Evolutionary conservation across 495 filamentous ascomycete genomes (phyloP).

Genomic region (Penicillium lividum): DNA sequence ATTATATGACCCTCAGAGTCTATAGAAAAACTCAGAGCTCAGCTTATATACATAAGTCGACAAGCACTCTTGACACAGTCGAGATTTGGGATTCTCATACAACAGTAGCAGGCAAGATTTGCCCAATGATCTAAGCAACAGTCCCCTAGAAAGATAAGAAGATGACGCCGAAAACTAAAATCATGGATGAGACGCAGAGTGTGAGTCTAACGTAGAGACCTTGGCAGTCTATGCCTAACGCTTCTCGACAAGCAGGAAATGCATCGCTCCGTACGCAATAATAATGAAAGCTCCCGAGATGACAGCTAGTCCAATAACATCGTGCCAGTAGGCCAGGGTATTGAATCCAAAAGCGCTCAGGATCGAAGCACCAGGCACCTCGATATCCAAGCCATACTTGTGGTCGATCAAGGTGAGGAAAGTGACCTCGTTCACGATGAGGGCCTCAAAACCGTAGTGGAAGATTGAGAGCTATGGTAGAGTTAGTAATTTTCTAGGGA

Average conservation of each 20-base stretch:
- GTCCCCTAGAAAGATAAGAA: not conserved
- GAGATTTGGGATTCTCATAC: not conserved
- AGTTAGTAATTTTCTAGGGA: slow-evolving; percentile 1
- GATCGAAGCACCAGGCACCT: slow-evolving; percentile 92
- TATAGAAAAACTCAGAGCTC: slow-evolving; percentile 1
- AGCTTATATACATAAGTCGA: slow-evolving; percentile 21
- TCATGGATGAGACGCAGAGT: not conserved
- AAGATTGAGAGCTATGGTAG: slow-evolving; percentile 81
- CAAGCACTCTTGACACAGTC: not conserved
- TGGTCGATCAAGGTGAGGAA: slow-evolving; percentile 86
- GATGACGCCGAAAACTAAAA: slow-evolving; percentile 4
- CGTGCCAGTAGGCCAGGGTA: slow-evolving; percentile 77
- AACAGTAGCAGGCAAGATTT: not conserved
- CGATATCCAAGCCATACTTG: slow-evolving; percentile 93
- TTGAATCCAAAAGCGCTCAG: slow-evolving; percentile 92
- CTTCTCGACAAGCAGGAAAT: slow-evolving; percentile 89
- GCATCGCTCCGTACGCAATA: slow-evolving; percentile 90
- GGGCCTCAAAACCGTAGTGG: slow-evolving; percentile 94
- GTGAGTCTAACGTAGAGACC: not conserved
- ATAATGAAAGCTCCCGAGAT: slow-evolving; percentile 84
- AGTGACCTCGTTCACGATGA: slow-evolving; percentile 98
- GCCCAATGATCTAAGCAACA: slow-evolving; percentile 2
- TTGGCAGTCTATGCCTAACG: slow-evolving; percentile 47
- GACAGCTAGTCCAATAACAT: slow-evolving; percentile 77
- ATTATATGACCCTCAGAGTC: not conserved